A percentile compares a stretch with the other conserved stretches of the same genome.
These are phyloP conservation scores for Aspergillus ochraceus DNA, from an alignment of 2,329 filamentous ascomycete genomes.

Conservation along the genomic window DNA sequence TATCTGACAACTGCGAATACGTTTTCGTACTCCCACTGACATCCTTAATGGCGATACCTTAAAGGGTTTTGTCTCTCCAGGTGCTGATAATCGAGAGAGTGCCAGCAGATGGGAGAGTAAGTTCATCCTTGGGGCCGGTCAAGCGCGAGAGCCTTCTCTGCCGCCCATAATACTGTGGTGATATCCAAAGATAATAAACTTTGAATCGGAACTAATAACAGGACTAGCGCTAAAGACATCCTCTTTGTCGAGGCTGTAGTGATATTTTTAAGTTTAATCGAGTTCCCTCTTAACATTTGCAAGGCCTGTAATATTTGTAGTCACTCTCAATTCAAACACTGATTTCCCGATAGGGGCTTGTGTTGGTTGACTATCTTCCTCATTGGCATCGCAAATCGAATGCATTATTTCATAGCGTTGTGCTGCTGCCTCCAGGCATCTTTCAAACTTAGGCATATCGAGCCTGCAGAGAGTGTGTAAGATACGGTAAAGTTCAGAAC, in stretches of 20 bases:
- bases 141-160: neutral
- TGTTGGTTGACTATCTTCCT: constrained; percentile 8
- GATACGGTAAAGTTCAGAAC: constrained; percentile 22
- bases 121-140: constrained; percentile 3
- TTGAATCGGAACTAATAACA: constrained; percentile 14
- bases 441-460: constrained; percentile 14
- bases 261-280: constrained; percentile 13
- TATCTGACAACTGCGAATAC: constrained; percentile 9
- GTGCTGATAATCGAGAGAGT: constrained; percentile 6
- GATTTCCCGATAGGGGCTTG: constrained; percentile 7
- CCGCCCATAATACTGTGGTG: constrained; percentile 40
- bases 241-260: constrained; percentile 24
- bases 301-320: neutral
- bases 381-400: constrained; percentile 24
- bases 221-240: constrained; percentile 21
- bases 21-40: constrained; percentile 2
- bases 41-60: constrained; percentile 8
- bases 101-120: constrained; percentile 3
- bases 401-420: constrained; percentile 27
- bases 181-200: constrained; percentile 28
- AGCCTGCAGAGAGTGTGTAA: constrained; percentile 20
- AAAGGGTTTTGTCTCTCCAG: constrained; percentile 8
- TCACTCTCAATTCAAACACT: constrained; percentile 2
- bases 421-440: constrained; percentile 18
- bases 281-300: constrained; percentile 9